phyloP scores from a whole-genome alignment of 2,329 filamentous ascomycete genomes.

The Colletotrichum graminicola region DNA sequence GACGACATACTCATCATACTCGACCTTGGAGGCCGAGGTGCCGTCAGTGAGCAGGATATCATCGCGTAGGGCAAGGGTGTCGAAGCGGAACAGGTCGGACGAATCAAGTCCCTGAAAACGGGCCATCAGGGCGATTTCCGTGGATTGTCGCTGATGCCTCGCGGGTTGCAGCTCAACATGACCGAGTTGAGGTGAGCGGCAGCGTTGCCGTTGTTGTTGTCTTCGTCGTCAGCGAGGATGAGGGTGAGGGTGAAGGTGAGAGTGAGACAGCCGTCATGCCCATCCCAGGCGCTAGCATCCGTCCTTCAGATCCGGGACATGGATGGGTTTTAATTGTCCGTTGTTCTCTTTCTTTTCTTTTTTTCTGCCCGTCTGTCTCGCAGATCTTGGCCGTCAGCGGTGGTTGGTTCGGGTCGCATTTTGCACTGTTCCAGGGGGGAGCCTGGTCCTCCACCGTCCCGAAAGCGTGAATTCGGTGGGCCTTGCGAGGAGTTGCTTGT shows the following conservation, averaged over 20 bases:
- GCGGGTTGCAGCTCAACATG: conserved; percentile 32
- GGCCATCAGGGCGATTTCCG: conserved; percentile 35
- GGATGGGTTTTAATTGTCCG: conserved; percentile 12
- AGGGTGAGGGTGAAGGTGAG: conserved; percentile 18
- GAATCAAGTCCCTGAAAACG: conserved; percentile 39
- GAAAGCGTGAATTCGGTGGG: conserved; percentile 36
- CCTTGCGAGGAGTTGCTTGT: conserved; percentile 22
- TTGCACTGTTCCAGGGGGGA: neutral
- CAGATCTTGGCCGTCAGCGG: conserved; percentile 31
- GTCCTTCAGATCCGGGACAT: conserved; percentile 1
- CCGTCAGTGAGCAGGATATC: conserved; percentile 51
- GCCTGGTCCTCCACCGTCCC: neutral
- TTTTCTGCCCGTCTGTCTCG: conserved; percentile 13
- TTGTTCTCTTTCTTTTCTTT: conserved; percentile 4
- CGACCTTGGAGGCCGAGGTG: conserved; percentile 49
- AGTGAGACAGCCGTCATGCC: conserved; percentile 4
- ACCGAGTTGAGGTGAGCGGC: conserved; percentile 8
- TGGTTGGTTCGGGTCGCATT: conserved; percentile 32
- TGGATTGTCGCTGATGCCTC: conserved; percentile 16
- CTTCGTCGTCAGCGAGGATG: neutral
- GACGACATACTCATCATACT: conserved; percentile 56
- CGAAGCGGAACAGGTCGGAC: conserved; percentile 54
- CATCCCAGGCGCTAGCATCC: conserved; percentile 1
- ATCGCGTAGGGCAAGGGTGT: conserved; percentile 50
- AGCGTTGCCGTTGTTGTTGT: too few species aligned